These are phyloP conservation scores for Malus hybrid DNA, from an alignment of 331 rosid species.

Conservation along the genomic window DNA sequence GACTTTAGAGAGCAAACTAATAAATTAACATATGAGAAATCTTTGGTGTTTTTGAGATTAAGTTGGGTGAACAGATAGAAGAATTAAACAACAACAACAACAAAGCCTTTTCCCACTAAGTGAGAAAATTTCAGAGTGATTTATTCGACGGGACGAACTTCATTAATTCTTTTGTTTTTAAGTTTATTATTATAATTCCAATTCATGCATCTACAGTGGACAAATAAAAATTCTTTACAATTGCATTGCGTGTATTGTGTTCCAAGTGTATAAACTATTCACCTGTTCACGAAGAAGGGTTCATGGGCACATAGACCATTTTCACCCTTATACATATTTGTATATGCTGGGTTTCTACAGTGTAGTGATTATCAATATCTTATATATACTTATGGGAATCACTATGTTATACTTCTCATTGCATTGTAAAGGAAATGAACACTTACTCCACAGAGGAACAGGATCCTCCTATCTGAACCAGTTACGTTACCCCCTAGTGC, in stretches of 20 bases:
- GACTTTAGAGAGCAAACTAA: background rate
- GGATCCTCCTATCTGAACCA: constrained; percentile 53
- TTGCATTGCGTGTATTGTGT: too few relatives aligned
- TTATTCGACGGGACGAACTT: too few relatives aligned
- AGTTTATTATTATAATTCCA: too few relatives aligned
- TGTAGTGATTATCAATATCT: background rate
- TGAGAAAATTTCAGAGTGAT: background rate
- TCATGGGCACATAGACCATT: background rate
- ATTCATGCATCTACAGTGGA: too few relatives aligned
- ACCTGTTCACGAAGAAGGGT: background rate
- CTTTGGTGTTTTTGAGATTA: background rate
- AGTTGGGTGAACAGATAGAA: background rate
- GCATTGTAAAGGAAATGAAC: background rate
- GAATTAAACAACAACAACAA: too few relatives aligned
- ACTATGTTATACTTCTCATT: background rate
- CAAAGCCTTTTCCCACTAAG: too few relatives aligned
- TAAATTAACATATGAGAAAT: background rate
- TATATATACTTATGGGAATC: background rate
- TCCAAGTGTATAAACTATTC: background rate
- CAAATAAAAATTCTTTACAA: too few relatives aligned
- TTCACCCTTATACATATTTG: background rate
- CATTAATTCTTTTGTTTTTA: too few relatives aligned
- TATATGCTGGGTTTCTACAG: background rate
- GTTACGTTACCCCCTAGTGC: constrained; percentile 70
- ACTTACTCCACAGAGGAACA: constrained; percentile 87